Percentiles rank a stretch among this genome's conserved stretches.
Conservation (phyloP, 305 asterid genomes). For the Euphrasia arctica region DNA sequence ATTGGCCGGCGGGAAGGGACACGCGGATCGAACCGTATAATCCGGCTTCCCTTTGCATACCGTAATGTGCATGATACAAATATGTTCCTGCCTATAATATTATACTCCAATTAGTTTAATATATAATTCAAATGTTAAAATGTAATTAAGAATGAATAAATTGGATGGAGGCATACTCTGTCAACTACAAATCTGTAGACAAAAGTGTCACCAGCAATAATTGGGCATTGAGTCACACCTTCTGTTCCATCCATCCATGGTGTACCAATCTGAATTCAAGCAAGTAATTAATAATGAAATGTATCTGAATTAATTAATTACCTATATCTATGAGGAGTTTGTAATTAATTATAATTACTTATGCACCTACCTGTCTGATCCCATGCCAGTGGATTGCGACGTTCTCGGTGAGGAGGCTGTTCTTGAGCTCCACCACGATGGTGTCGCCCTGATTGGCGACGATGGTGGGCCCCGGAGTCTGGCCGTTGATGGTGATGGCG, state of each 20-base stretch:
- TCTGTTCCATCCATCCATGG: constrained; percentile 98
- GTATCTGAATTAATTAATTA: no score
- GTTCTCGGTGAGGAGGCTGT: constrained; percentile 68
- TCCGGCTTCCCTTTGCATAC: constrained; percentile 81
- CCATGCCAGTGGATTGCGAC: constrained; percentile 96
- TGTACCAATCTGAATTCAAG: constrained; percentile 49
- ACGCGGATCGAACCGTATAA: constrained; percentile 64
- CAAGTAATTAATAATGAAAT: no score
- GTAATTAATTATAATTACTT: no score
- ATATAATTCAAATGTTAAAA: no score
- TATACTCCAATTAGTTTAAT: no score
- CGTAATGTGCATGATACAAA: constrained; percentile 82
- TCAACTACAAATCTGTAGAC: constrained; percentile 75
- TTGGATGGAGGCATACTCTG: constrained; percentile 43
- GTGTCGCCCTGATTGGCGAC: constrained; percentile 74
- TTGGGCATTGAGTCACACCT: constrained; percentile 92
- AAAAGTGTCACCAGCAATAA: constrained; percentile 74
- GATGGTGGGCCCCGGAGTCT: constrained; percentile 80
- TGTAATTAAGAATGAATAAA: no score
- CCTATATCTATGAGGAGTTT: no score
- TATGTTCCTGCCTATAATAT: constrained; percentile 69
- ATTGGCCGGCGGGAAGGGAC: constrained; percentile 42
- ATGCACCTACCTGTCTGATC: constrained; percentile 42
- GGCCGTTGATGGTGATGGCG: constrained; percentile 66
- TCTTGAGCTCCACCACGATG: constrained; percentile 65